Evolutionary conservation across 768 basidiomycete species (phyloP), one percentile per base, ranked within the genome.

Genomic region (Mycena pura): DNA sequence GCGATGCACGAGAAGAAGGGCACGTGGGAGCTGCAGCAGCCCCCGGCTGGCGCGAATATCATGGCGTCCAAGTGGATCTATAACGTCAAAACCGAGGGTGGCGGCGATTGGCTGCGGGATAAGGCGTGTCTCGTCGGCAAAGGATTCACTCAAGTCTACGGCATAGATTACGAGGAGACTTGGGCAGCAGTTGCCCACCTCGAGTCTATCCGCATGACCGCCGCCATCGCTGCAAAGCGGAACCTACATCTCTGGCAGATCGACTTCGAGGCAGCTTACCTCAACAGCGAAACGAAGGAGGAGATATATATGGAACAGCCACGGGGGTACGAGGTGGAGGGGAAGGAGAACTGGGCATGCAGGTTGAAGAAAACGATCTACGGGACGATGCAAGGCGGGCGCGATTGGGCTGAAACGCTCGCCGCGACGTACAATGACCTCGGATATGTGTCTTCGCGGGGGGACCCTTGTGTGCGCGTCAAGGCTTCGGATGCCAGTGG

Each of bases 301-400:
- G 58, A 65, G 21, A 57, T 73, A 46, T 71, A 68, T 32, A 73
- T 73, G 72, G 21, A 52, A 21, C 70, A 68, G 34, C 68, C 68
- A 1, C 41, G 54, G 34, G n/a, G 69, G 69, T 48, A 57, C 28
- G 41, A 57, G 31, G 39, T 31, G 14, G 1, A 11, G 17, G 41
- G 52, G 4, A 19, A 29, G 5, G 47, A 48, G 15, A 17, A 48
- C 29, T 32, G 31, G 19, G 31, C 34, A 14, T 48, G 27, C 36
- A 34, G 49, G 6, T 17, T 51, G 10, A 51, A 51, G 17, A 51
- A 39, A 6, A 51, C 36, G 1, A 51, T 51, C 24, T 51, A 51
- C 24, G 49, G 49, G 13, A 62, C 28, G 10, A 62, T 31, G 43
- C 51, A 52, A 13, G 36, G 44, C 11, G 46, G 28, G n/a, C 49